phyloP scores from a whole-genome alignment of 2,329 filamentous ascomycete species.

The Fusarium udum region DNA sequence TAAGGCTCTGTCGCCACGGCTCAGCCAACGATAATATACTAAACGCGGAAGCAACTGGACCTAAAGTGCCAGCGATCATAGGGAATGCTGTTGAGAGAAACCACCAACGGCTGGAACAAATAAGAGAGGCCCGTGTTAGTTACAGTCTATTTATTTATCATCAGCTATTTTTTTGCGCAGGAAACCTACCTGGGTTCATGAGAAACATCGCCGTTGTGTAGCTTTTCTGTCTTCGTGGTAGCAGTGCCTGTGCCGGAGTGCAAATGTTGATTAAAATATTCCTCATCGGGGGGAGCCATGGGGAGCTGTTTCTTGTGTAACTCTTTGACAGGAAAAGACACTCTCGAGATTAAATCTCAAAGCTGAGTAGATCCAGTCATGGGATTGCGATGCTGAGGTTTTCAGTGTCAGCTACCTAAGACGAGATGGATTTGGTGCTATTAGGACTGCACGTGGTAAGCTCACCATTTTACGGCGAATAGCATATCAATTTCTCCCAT shows the following conservation, averaged over 20 bases:
- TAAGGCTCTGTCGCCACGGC: not conserved
- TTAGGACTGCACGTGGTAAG: not conserved
- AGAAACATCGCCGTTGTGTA: not conserved
- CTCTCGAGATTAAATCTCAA: not conserved
- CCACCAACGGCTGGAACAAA: not conserved
- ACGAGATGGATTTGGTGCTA: not conserved
- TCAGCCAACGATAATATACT: not conserved
- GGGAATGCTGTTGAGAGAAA: not conserved
- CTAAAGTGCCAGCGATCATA: not conserved
- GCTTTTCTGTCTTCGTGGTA: not conserved
- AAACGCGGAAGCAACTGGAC: not conserved
- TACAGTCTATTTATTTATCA: not conserved
- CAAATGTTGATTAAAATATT: not conserved
- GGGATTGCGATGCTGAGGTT: not conserved
- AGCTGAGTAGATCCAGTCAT: not conserved
- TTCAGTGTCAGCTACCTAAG: not conserved
- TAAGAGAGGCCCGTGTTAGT: not conserved
- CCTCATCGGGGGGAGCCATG: not conserved
- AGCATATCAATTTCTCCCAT: not conserved
- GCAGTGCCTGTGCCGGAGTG: not conserved
- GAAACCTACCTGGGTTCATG: not conserved
- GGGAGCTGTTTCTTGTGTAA: not conserved
- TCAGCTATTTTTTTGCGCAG: not conserved
- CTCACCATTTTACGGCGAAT: not conserved
- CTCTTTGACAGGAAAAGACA: not conserved